phyloP scores from a whole-genome alignment of 331 rosid genomes.

The Pyrus hybrid region DNA sequence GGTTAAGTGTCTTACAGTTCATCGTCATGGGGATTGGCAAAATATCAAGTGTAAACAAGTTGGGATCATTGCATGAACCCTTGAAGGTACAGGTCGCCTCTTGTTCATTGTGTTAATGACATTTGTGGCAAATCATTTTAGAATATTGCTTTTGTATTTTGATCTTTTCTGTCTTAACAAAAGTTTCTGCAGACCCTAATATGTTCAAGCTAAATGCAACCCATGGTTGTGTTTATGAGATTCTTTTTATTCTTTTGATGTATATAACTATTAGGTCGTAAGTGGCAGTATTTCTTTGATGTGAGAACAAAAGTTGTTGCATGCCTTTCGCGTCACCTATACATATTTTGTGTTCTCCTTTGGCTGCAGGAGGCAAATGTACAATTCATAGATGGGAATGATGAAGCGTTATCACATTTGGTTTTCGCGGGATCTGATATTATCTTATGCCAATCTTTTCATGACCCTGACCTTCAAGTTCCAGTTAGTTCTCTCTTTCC shows the following conservation, averaged over 20 bases:
- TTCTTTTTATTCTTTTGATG: neutral
- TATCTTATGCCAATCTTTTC: conserved; percentile 63
- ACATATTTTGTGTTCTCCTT: neutral
- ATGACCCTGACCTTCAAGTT: conserved; percentile 53
- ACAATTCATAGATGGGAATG: conserved; percentile 29
- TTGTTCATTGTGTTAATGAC: conserved; percentile 1
- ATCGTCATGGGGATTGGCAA: conserved; percentile 42
- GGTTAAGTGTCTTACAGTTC: conserved; percentile 45
- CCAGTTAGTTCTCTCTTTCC: conserved; percentile 45
- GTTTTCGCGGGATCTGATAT: conserved; percentile 76
- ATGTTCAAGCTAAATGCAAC: neutral
- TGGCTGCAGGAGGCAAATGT: conserved; percentile 47
- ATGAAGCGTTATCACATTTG: conserved; percentile 53
- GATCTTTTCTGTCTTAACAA: neutral
- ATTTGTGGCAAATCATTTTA: neutral
- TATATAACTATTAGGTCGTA: neutral
- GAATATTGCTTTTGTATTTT: neutral
- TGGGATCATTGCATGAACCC: conserved; percentile 45
- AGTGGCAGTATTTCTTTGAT: neutral
- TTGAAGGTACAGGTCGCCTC: conserved; percentile 38
- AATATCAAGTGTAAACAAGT: conserved; percentile 21
- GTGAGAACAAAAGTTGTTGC: neutral
- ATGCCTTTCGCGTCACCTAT: neutral
- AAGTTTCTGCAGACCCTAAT: neutral
- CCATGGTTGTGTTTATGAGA: neutral